Base-by-base conservation (phyloP, 78 protist genomes). In the Dictyostelium brefeldianum region DNA sequence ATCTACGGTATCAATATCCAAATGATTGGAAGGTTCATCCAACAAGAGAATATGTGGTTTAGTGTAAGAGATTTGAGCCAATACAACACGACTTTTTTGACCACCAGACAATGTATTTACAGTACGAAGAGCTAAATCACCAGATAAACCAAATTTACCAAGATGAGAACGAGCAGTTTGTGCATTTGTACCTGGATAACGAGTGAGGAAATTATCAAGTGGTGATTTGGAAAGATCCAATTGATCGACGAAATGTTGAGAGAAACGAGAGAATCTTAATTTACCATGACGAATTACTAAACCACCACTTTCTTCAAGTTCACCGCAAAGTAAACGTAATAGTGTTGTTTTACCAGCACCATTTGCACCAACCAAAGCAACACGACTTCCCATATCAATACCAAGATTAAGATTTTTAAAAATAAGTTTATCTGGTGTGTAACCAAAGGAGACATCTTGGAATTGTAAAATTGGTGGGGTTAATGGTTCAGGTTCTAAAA, bases 1-100 rank as follows among this genome's bases (percentile, higher is more conserved):
- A 27, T 95, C 97, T 65, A 97, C 95, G 8, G 98, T 90, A n/a
- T 95, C 98, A 22, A 91, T 77, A 87, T 98, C 99, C 80, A 98
- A 79, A 80, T 97, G 98, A 92, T 98, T 98, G 12, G 98, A 95
- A 41, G 99, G 99, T 94, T 98, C 99, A 78, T 98, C 99, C 29
- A 98, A 97, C 20, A 98, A 57, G 54, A 98, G 89, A 20, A 97
- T 18, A 75, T 97, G 97, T 20, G 99, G 99, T 50, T 54, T 51
- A 46, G 59, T 56, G 69, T 46, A 78, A 36, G 95, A 81, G 54
- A 98, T 82, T 54, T 67, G 70, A 7, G 98, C 91, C 22, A 98
- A 64, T 0, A 85, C 96, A 22, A 97, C 96, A 22, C 99, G 91
- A 15, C 74, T 48, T 83, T 97, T 97, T 84, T 98, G 98, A 48